Base-by-base conservation (phyloP, 805 yeast genomes). In the Nakazawaea wyomingensis region DNA sequence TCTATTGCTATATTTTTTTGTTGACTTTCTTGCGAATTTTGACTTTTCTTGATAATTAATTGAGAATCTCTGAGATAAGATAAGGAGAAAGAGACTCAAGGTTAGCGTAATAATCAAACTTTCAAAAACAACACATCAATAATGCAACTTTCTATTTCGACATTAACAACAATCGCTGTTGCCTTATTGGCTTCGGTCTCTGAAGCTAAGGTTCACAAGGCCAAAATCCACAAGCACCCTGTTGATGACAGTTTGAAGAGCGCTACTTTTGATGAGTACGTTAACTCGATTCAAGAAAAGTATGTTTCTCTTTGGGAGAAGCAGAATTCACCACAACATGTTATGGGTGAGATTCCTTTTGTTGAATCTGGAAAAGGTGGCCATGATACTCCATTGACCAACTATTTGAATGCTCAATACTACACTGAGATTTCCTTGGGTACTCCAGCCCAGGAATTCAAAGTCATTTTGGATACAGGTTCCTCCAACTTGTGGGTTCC, bases 401-500 rank as follows among this genome's bases (percentile, higher is more conserved):
- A 93, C 71, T 93, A 91, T 66, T 66, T 87, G 68, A 93, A 93
- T 62, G 98, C 98, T 34, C 99, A 93, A 69, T 91, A 93, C 68
- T 93, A 75, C 63, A 84, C 99, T 34, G 97, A 91, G 59, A 85
- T 93, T 55, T 71, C 80, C 45, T 58, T 93, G 46, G 99, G 99
- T 54, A 85, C 96, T 32, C 99, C 99, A 8, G 87, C 85, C 39
- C 99, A 93, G 71, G 62, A 76, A 14, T 93, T 93, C 68, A 91
- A 91, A 73, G 98, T 93, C 39, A 80, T 93, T 50, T 73, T 93
- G 57, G 99, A 93, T 66, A 91, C 99, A 20, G 99, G 99, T 32
- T 86, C 96, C 35, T 85, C 97, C 35, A 93, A 93, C 67, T 73
- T 93, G 69, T 93, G 99, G 99, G 88, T 93, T 50, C 99, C 99